Percentiles rank a stretch among this genome's conserved stretches.
phyloP scores from a whole-genome alignment of 768 basidiomycete genomes.

The Dioszegia crocea region DNA sequence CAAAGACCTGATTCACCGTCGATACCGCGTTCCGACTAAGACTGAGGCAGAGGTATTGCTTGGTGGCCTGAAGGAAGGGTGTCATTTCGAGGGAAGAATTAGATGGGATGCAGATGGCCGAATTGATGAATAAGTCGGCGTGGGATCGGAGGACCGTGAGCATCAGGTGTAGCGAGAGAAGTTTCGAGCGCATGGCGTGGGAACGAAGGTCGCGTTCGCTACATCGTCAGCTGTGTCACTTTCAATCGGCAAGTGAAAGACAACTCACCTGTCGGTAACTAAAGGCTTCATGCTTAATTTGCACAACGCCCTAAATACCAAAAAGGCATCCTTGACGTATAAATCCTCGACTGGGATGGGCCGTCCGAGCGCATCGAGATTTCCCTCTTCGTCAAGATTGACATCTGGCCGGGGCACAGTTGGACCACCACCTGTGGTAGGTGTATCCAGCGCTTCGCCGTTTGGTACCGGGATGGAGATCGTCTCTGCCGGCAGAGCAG shows the following conservation, averaged over 20 bases:
- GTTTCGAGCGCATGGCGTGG: slow-evolving; percentile 93
- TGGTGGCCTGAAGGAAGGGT: slow-evolving; percentile 85
- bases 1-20: slow-evolving; percentile 93
- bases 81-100: slow-evolving; percentile 81
- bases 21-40: slow-evolving; percentile 93
- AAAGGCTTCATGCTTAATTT: slow-evolving; percentile 97
- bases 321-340: slow-evolving; percentile 94
- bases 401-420: slow-evolving; percentile 5
- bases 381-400: slow-evolving; percentile 33
- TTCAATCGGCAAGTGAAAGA: not conserved
- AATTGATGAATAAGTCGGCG: slow-evolving; percentile 82
- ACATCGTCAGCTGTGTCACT: slow-evolving; percentile 7
- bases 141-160: slow-evolving; percentile 87
- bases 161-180: slow-evolving; percentile 89
- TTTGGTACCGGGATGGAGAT: slow-evolving; percentile 42
- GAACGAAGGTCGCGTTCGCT: slow-evolving; percentile 95
- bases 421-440: slow-evolving; percentile 14
- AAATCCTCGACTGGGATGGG: slow-evolving; percentile 75
- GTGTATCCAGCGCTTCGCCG: slow-evolving; percentile 38
- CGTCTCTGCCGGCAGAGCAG: slow-evolving; percentile 23
- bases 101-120: slow-evolving; percentile 84
- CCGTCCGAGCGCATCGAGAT: slow-evolving; percentile 43
- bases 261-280: slow-evolving; percentile 76
- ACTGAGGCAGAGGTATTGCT: slow-evolving; percentile 89
- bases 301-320: slow-evolving; percentile 94